Percentiles rank a stretch among this genome's conserved stretches.
phyloP scores from a whole-genome alignment of 768 basidiomycete species.

The Amanita thiersii region DNA sequence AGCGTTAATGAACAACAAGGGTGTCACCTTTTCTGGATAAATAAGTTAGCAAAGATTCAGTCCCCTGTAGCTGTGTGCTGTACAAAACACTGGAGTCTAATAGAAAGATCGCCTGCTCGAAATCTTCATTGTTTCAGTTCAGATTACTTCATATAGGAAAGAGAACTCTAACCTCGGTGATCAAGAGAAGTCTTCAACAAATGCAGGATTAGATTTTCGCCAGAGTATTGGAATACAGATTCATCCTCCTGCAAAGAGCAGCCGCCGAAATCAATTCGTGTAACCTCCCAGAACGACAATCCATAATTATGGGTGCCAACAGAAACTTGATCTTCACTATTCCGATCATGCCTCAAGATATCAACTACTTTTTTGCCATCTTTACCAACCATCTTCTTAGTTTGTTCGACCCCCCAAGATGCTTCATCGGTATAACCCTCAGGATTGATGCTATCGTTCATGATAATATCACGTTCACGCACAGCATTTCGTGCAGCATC shows the following conservation, averaged over 20 bases:
- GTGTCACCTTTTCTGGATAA: conserved; percentile 33
- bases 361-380: conserved; percentile 30
- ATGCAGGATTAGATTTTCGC: conserved; percentile 15
- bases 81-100: conserved; percentile 35
- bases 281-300: conserved; percentile 9
- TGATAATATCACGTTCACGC: too few relatives aligned
- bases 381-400: conserved; percentile 29
- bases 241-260: background rate
- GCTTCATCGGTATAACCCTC: conserved; percentile 12
- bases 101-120: conserved; percentile 25
- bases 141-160: conserved; percentile 2
- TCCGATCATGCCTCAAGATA: conserved; percentile 35
- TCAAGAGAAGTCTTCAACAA: conserved; percentile 23
- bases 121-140: conserved; percentile 24
- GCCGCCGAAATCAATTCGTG: background rate
- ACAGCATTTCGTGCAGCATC: conserved; percentile 31
- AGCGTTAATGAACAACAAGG: background rate
- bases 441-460: conserved; percentile 7
- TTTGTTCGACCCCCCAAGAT: conserved; percentile 22
- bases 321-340: conserved; percentile 17
- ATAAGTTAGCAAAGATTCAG: conserved; percentile 10
- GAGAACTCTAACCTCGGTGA: conserved; percentile 22
- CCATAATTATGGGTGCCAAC: conserved; percentile 10
- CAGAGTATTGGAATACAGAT: conserved; percentile 13
- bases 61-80: conserved; percentile 17